These are phyloP conservation scores for Colletotrichum liaoningense DNA, from an alignment of 2,329 filamentous ascomycete genomes.

Conservation along the genomic window DNA sequence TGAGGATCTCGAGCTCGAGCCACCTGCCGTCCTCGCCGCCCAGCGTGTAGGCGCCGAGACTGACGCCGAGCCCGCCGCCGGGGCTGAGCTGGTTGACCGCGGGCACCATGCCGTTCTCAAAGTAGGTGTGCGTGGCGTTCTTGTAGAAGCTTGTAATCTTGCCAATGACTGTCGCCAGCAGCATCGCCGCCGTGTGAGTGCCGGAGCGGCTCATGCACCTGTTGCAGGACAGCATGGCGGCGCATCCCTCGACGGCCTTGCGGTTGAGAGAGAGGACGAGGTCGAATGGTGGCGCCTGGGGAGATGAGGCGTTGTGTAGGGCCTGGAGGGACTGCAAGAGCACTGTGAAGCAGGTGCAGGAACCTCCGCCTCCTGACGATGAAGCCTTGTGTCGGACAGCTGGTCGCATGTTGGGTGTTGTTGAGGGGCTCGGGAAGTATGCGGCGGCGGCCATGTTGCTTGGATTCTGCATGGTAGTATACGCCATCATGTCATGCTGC, in stretches of 20 bases:
- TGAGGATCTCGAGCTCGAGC: constrained; percentile 60
- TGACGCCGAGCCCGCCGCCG: constrained; percentile 48
- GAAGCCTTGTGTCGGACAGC: constrained; percentile 38
- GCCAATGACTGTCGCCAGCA: constrained; percentile 61
- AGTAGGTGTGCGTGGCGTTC: constrained; percentile 52
- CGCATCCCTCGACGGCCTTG: constrained; percentile 61
- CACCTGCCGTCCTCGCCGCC: constrained; percentile 58
- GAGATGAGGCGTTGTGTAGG: constrained; percentile 57
- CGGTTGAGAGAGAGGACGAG: constrained; percentile 57
- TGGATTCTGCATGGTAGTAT: constrained; percentile 49
- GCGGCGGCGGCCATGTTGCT: constrained; percentile 46
- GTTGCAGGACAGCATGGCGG: constrained; percentile 57
- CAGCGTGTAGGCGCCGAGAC: constrained; percentile 57
- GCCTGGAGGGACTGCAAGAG: constrained; percentile 60
- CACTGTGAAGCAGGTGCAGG: constrained; percentile 59
- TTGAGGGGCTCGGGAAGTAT: constrained; percentile 54
- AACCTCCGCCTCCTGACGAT: constrained; percentile 40
- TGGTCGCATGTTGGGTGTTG: constrained; percentile 49
- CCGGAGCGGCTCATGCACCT: constrained; percentile 57
- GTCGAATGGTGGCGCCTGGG: constrained; percentile 54
- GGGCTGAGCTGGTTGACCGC: constrained; percentile 32
- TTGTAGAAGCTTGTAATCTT: constrained; percentile 61
- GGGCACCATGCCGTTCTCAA: constrained; percentile 43
- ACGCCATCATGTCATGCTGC: constrained; percentile 46
- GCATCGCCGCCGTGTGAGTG: constrained; percentile 58